Base-by-base conservation (phyloP, 257 asterid genomes). In the Hygrophila difformis region DNA sequence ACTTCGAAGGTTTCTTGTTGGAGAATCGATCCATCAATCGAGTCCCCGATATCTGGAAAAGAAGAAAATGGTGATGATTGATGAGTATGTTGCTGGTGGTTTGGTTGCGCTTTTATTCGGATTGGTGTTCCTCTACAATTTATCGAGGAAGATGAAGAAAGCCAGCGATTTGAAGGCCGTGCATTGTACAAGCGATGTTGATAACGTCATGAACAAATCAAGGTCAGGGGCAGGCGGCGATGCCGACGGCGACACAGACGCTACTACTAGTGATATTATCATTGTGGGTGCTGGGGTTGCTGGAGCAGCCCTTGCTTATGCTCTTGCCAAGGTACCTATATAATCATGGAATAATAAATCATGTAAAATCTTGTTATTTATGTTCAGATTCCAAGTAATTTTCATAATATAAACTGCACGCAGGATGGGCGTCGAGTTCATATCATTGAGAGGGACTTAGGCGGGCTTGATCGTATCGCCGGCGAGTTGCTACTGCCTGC, bases 231-330 rank as follows among this genome's bases (percentile, higher is more conserved):
- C 24, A 1, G 43, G n/a, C 33, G 71, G 39, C 15, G 66, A 20
- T 11, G 10, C 34, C 53, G 60, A 43, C 23, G 48, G 15, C 29
- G 67, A 51, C 1, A 70, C 48, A 8, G 71, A 62, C 6, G 62
- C 77, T n/a, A n/a, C n/a, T n/a, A n/a, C n/a, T n/a, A n/a, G n/a
- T 1, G 87, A 82, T 51, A 26, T 82, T 59, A 66, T 82, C 55
- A 61, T 82, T 13, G 89, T 78, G 33, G 93, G 93, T 34, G 93
- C 91, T 22, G 91, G 94, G 2, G 84, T 82, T 39, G 87, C 87
- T 0, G 94, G 91, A 12, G 73, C 91, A 1, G 87, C 91, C 23
- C 63, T 79, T 11, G 94, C 91, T 13, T 62, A 63, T 39, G 76
- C 94, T 8, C 78, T 82, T 8, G 91, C 74, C 48, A 79, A 82